A percentile compares a stretch with the other conserved stretches of the same genome.
Conservation (phyloP, 371 early-diverging fungal genomes). For the Actinomortierella wolfii region DNA sequence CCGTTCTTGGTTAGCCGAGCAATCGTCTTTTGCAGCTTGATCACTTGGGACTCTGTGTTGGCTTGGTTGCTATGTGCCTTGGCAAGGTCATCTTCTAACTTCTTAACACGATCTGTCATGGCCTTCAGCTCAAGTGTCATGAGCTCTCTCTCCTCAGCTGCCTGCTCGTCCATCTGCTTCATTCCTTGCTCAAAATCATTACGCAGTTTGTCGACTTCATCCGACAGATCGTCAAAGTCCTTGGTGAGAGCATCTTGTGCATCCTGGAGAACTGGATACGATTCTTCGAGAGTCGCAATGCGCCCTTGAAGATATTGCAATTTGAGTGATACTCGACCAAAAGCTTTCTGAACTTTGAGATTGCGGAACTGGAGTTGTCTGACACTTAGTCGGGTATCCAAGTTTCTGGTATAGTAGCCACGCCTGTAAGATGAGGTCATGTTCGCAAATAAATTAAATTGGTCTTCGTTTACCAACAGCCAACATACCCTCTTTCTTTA, state of each 20-base stretch:
- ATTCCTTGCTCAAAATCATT: conserved; percentile 36
- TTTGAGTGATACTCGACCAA: conserved; percentile 36
- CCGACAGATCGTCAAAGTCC: conserved; percentile 40
- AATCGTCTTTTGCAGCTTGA: too few relatives aligned
- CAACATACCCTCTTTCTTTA: too few relatives aligned
- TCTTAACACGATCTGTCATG: conserved; percentile 39
- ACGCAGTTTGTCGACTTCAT: conserved; percentile 28
- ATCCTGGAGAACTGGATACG: conserved; percentile 26
- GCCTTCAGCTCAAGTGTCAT: conserved; percentile 33
- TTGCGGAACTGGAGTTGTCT: conserved; percentile 41
- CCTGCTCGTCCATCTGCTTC: conserved; percentile 42
- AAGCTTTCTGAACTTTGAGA: conserved; percentile 42
- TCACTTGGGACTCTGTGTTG: too few relatives aligned
- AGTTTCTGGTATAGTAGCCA: conserved; percentile 30
- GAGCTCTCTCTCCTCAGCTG: conserved; percentile 37
- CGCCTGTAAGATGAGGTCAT: conserved; percentile 14
- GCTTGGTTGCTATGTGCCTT: not conserved
- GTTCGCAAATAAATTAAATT: too few relatives aligned
- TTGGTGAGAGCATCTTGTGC: conserved; percentile 34
- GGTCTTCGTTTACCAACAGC: too few relatives aligned
- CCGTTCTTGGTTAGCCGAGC: too few relatives aligned
- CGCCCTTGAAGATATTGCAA: conserved; percentile 39
- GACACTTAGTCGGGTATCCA: conserved; percentile 37
- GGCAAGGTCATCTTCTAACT: conserved; percentile 31
- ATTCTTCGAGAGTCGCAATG: conserved; percentile 32